Percentiles rank a stretch among this genome's conserved stretches.
These are phyloP conservation scores for Penicillium digitatum DNA, from an alignment of 2,329 filamentous ascomycete species.

Conservation along the genomic window DNA sequence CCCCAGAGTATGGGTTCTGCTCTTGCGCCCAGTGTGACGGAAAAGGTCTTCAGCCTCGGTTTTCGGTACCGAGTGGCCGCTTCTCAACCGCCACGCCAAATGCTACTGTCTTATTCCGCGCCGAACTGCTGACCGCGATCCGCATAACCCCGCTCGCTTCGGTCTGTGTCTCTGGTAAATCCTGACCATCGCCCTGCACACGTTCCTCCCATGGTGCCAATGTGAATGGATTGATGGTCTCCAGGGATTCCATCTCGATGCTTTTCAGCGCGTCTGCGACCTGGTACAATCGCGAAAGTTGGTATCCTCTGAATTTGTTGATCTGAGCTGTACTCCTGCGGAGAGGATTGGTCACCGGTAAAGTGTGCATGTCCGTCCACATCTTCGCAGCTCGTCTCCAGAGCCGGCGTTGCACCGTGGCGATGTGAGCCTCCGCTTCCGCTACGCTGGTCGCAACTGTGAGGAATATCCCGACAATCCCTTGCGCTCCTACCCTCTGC, in stretches of 20 bases:
- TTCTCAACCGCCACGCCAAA: neutral
- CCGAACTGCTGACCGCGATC: constrained; percentile 15
- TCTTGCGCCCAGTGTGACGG: too few species aligned
- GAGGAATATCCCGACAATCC: constrained; percentile 18
- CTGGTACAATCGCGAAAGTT: too few species aligned
- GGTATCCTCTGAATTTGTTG: constrained; percentile 3
- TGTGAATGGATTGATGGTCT: too few species aligned
- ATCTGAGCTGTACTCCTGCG: neutral
- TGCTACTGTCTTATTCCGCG: neutral
- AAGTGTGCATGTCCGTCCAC: constrained; percentile 11
- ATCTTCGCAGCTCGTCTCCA: constrained; percentile 17
- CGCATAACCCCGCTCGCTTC: constrained; percentile 8
- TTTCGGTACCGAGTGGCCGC: neutral
- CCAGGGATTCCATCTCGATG: too few species aligned
- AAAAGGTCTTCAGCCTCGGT: too few species aligned
- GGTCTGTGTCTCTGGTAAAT: too few species aligned
- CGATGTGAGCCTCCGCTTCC: constrained; percentile 20
- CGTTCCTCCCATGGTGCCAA: too few species aligned
- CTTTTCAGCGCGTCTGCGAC: neutral
- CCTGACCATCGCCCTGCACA: too few species aligned
- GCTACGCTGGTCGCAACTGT: constrained; percentile 21
- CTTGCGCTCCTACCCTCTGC: constrained; percentile 22
- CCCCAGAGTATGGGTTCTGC: too few species aligned
- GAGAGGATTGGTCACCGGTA: constrained; percentile 12
- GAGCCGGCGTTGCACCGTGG: constrained; percentile 8